A percentile compares a stretch with the other conserved stretches of the same genome.
Conservation (phyloP, 768 basidiomycete species). For the Phylloporus rhodoxanthus region DNA sequence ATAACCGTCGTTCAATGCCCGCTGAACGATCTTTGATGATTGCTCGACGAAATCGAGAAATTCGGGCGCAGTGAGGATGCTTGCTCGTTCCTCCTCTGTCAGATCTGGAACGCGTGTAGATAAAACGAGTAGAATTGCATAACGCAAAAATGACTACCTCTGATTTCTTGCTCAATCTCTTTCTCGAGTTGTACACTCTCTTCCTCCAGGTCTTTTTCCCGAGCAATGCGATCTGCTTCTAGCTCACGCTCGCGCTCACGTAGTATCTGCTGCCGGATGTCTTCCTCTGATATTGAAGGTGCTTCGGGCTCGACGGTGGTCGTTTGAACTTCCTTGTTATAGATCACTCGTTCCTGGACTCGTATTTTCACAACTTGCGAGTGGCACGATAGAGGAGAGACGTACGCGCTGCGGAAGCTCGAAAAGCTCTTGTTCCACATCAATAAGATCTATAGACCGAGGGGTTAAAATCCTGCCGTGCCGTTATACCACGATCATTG, state of each 20-base stretch:
- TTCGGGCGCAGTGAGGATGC: constrained; percentile 81
- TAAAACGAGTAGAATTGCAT: constrained; percentile 2
- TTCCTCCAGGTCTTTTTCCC: constrained; percentile 76
- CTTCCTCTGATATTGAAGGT: constrained; percentile 54
- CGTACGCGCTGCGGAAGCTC: constrained; percentile 81
- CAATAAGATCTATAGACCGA: constrained; percentile 70
- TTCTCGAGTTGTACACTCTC: constrained; percentile 79
- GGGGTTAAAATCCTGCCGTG: constrained; percentile 52
- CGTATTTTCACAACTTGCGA: background rate
- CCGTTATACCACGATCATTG: constrained; percentile 3
- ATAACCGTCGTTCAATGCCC: constrained; percentile 91
- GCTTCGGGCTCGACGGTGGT: constrained; percentile 54
- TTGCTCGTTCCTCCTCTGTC: constrained; percentile 76
- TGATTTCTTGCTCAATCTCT: constrained; percentile 82
- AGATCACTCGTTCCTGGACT: constrained; percentile 66
- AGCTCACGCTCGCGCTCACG: constrained; percentile 52
- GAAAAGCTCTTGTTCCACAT: constrained; percentile 85
- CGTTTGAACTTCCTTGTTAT: constrained; percentile 84
- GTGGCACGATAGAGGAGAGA: background rate
- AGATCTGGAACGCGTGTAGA: constrained; percentile 47
- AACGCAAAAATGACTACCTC: constrained; percentile 37
- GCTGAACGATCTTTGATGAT: constrained; percentile 90
- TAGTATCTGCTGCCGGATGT: constrained; percentile 64
- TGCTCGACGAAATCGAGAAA: constrained; percentile 92
- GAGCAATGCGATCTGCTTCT: constrained; percentile 61